Evolutionary conservation across 306 rosid species (phyloP), one percentile per base, ranked within the genome.

Genomic region (Rosa multiflora): DNA sequence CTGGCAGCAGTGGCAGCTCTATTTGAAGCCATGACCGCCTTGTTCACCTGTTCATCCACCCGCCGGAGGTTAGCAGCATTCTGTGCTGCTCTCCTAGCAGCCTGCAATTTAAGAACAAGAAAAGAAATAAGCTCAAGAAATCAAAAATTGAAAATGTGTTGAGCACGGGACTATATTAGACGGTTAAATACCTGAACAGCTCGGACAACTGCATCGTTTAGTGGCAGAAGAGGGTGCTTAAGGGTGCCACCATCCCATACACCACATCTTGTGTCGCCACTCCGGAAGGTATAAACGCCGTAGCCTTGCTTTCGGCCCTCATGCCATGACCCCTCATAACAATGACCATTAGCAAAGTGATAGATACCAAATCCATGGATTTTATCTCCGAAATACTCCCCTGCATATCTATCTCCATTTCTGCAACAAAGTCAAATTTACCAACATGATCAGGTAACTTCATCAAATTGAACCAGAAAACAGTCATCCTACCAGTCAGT

Each of bases 321-420:
- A 44, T 96, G 98, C 99, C 99, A 96, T 5, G 98, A 94, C 5
- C 99, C 99, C 73, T 93, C 99, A 3, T 96, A 96, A 63, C 96
- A 91, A 82, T 96, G 99, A 17, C 97, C 97, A 63, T 96, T 93
- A 20, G 94, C 96, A 83, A 96, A 96, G 78, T 91, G 94, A 81
- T 96, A 96, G n/a, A 91, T 87, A 10, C 99, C 99, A 79, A 96
- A 96, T 82, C 98, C 99, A 82, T 96, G 99, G 73, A 96, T 90
- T 82, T 89, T 96, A 89, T 96, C 99, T 21, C 98, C 99, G 72
- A 96, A 96, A 83, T 96, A 96, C 86, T 96, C 99, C 37, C 99
- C 99, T 10, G 97, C 97, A 86, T 96, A 96, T 76, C 93, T 89
- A 89, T 96, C 99, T 67, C 99, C 99, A 79, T 96, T 96, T 82